Percentiles rank a stretch among this genome's conserved stretches.
Evolutionary conservation across 2,329 filamentous ascomycete species (phyloP).

Genomic region (Cladophialophora bantiana): DNA sequence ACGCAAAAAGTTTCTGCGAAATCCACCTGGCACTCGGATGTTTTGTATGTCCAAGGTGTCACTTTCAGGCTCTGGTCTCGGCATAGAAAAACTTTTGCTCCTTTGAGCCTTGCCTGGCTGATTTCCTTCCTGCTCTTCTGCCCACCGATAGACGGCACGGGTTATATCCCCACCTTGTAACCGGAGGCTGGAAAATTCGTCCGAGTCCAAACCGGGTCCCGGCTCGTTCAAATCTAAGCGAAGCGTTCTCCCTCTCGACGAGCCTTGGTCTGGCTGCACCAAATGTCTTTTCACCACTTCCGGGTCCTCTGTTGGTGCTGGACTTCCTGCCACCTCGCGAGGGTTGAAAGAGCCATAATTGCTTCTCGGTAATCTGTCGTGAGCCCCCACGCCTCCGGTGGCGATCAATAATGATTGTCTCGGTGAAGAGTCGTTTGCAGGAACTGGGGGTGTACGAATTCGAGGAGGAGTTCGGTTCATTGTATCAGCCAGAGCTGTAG

Average conservation of each 20-base stretch:
- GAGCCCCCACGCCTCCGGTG: slow-evolving; percentile 63
- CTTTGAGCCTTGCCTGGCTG: slow-evolving; percentile 66
- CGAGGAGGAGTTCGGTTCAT: slow-evolving; percentile 61
- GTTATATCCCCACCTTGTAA: slow-evolving; percentile 95
- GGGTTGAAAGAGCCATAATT: slow-evolving; percentile 85
- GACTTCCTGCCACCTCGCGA: slow-evolving; percentile 61
- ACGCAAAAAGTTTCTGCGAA: slow-evolving; percentile 86
- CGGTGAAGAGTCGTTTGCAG: slow-evolving; percentile 16
- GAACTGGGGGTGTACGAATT: slow-evolving; percentile 54
- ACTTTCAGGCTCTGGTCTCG: slow-evolving; percentile 78
- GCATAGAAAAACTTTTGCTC: slow-evolving; percentile 85
- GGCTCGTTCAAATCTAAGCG: slow-evolving; percentile 42
- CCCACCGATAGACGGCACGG: slow-evolving; percentile 94
- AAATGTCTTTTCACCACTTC: slow-evolving; percentile 91
- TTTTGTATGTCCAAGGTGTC: slow-evolving; percentile 84
- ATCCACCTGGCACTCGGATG: slow-evolving; percentile 93
- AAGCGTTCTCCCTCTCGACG: slow-evolving; percentile 47
- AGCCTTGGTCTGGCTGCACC: slow-evolving; percentile 68
- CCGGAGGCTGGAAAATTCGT: slow-evolving; percentile 91
- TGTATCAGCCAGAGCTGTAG: slow-evolving; percentile 81
- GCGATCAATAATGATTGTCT: slow-evolving; percentile 48
- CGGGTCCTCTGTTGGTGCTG: slow-evolving; percentile 77
- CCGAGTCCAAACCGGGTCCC: slow-evolving; percentile 60
- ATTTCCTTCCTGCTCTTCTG: slow-evolving; percentile 80
- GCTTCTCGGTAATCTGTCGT: slow-evolving; percentile 65